Evolutionary conservation across 78 protist genomes (phyloP), one percentile per base, ranked within the genome.

Genomic region (Dictyostelium purpureum): DNA sequence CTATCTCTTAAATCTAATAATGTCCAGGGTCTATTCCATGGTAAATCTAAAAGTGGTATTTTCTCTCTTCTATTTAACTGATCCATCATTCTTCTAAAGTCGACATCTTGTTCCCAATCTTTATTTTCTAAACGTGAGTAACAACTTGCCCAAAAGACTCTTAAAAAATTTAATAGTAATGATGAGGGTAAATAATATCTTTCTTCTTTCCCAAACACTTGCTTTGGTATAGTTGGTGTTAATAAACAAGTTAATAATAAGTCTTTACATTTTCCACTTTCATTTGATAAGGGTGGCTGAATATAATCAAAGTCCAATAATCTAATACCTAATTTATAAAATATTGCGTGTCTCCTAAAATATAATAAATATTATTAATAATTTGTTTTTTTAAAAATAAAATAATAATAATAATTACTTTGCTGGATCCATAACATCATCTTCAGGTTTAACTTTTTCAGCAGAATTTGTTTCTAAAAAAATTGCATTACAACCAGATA

Each of bases 11-110:
- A 2, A 35, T 79, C 88, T 4, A 85, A 16, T 12, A 85, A 40
- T 40, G 80, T 75, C 91, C 91, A 85, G 3, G 91, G 91, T 73
- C 91, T 54, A 12, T 33, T 31, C 94, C 94, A 88, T 37, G 94
- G 94, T 26, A 88, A 38, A 42, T 88, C 94, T 12, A 88, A 28
- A 7, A 88, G 28, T 33, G 57, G 69, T 14, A 88, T 88, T 21
- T 14, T 42, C 2, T 88, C 87, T 11, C 74, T 35, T 37, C 78
- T 14, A 9, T 63, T 28, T 14, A 88, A 14, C 54, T 88, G 94
- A 57, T 88, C 87, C 73, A 77, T 54, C 94, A 78, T 88, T 66
- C 76, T 52, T n/a, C 47, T 19, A 73, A 43, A 85, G 7, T 85
- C 92, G 26, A 73, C 66, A 73, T 85, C 92, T 26, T 51, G 2